These are phyloP conservation scores for Chamaenerion angustifolium DNA, from an alignment of 345 rosid species.

Conservation along the genomic window DNA sequence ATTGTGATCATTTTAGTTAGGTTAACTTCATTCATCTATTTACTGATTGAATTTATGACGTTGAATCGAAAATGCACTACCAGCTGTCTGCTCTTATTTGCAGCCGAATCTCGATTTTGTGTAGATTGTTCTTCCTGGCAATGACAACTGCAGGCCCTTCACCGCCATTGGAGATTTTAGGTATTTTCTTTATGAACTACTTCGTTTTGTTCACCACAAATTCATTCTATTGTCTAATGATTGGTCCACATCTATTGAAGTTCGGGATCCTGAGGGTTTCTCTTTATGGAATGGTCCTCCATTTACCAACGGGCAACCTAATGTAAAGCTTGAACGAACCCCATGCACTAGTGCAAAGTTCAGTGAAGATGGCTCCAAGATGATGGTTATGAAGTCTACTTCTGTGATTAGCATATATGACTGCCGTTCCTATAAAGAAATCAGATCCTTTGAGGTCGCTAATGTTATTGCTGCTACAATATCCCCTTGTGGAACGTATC, in stretches of 20 bases:
- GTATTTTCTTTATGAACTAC: conserved; percentile 17
- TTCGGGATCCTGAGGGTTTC: conserved; percentile 67
- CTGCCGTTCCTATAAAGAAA: conserved; percentile 39
- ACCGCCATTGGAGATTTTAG: conserved; percentile 62
- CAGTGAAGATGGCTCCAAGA: conserved; percentile 62
- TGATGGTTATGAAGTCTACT: conserved; percentile 51
- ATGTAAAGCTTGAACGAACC: conserved; percentile 41
- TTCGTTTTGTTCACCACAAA: not conserved
- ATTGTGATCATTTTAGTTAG: too few species aligned
- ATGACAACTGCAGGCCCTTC: conserved; percentile 28
- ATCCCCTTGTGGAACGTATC: conserved; percentile 71
- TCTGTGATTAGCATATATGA: conserved; percentile 46
- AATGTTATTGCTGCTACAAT: conserved; percentile 44
- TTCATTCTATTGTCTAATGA: not conserved
- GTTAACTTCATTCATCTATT: too few species aligned
- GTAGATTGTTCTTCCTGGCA: not conserved
- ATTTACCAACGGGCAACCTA: conserved; percentile 43
- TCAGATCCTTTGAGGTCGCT: conserved; percentile 42
- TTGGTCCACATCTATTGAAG: conserved; percentile 16
- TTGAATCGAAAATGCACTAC: too few species aligned
- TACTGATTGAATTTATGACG: too few species aligned
- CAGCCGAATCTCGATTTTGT: too few species aligned
- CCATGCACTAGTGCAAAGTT: conserved; percentile 47
- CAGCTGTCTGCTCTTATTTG: too few species aligned
- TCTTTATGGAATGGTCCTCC: conserved; percentile 86